Percentiles rank a stretch among this genome's conserved stretches.
Evolutionary conservation across 441 rosid genomes (phyloP).

Genomic region (Metrosideros polymorpha): DNA sequence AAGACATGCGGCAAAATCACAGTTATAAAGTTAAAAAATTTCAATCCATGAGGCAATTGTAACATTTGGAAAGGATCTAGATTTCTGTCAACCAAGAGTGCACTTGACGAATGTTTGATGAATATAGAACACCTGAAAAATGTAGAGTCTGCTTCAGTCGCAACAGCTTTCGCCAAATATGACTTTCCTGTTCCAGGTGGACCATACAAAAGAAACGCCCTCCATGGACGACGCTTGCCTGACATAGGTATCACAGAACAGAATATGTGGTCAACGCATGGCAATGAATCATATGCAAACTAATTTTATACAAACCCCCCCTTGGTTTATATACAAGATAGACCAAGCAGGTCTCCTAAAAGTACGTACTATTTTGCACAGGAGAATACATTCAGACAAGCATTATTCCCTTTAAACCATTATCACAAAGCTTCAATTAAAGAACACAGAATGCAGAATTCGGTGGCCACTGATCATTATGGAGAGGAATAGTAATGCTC

Average conservation of each 20-base stretch:
- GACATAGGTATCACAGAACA: neutral
- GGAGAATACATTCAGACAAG: neutral
- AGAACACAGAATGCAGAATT: neutral
- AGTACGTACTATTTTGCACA: neutral
- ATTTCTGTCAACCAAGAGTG: neutral
- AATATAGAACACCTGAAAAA: slow-evolving; percentile 65
- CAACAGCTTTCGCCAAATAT: slow-evolving; percentile 99
- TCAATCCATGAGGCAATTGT: neutral
- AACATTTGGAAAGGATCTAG: neutral
- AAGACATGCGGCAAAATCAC: neutral
- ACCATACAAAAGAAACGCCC: slow-evolving; percentile 92
- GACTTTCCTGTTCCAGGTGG: slow-evolving; percentile 99
- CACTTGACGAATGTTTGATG: neutral
- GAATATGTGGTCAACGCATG: neutral
- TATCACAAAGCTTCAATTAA: neutral
- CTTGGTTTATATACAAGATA: neutral
- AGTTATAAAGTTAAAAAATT: neutral
- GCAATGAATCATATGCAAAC: neutral
- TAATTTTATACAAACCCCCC: neutral
- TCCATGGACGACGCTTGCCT: slow-evolving; percentile 98
- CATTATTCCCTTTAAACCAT: neutral
- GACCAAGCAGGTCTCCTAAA: neutral
- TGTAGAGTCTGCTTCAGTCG: slow-evolving; percentile 97
- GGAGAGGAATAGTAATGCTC: neutral
- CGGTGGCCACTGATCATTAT: neutral